Percentiles rank a stretch among this genome's conserved stretches.
These are phyloP conservation scores for Aspergillus olivimuriae DNA, from an alignment of 495 filamentous ascomycete genomes.

Conservation along the genomic window DNA sequence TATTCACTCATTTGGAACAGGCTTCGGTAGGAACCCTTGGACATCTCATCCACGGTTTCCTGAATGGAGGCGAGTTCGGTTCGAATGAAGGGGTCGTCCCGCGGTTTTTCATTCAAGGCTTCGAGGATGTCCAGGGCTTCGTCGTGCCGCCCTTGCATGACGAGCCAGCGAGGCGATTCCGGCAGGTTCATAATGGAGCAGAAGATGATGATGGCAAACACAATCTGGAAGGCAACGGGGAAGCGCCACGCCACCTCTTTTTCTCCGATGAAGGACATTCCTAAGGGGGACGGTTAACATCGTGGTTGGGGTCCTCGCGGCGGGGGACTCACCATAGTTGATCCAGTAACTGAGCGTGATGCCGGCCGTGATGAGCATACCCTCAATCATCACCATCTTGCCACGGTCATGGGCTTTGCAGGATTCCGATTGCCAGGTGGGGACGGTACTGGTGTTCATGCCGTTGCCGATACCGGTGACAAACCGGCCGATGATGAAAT, in stretches of 20 bases:
- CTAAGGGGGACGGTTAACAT: no score
- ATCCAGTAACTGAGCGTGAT: conserved; percentile 69
- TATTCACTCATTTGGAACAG: conserved; percentile 67
- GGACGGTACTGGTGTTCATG: conserved; percentile 46
- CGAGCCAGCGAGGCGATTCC: conserved; percentile 68
- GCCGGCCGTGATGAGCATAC: conserved; percentile 59
- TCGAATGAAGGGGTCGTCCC: conserved; percentile 54
- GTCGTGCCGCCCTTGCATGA: conserved; percentile 55
- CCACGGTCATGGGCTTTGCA: conserved; percentile 64
- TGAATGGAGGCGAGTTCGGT: conserved; percentile 67
- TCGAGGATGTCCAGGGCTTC: conserved; percentile 59
- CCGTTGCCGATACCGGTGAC: conserved; percentile 66
- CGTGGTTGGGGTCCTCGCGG: no score
- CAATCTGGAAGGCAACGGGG: conserved; percentile 64
- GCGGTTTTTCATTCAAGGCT: conserved; percentile 39
- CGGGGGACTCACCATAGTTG: conserved; percentile 44
- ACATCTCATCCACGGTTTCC: conserved; percentile 66
- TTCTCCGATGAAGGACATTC: conserved; percentile 52
- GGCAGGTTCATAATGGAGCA: conserved; percentile 53
- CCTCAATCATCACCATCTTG: conserved; percentile 72
- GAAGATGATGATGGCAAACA: conserved; percentile 56
- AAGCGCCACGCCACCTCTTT: conserved; percentile 61
- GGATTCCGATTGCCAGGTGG: conserved; percentile 57
- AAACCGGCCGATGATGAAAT: conserved; percentile 59
- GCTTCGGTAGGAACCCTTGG: conserved; percentile 57